These are phyloP conservation scores for Lodderomyces theae DNA, from an alignment of 1,139 yeast genomes.

Conservation along the genomic window DNA sequence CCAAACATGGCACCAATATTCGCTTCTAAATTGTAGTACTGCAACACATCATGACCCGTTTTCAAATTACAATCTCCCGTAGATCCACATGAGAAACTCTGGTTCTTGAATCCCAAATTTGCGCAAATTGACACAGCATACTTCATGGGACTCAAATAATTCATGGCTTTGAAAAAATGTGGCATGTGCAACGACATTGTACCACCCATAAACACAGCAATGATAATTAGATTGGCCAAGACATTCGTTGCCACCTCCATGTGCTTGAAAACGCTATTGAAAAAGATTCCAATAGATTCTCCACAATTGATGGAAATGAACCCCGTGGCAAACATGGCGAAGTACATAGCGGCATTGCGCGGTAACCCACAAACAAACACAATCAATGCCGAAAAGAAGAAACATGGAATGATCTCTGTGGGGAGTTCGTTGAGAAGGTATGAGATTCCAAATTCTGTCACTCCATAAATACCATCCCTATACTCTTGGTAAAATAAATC, in stretches of 20 bases:
- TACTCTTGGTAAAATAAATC: slow-evolving; percentile 77
- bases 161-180: slow-evolving; percentile 61
- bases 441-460: slow-evolving; percentile 60
- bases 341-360: slow-evolving; percentile 64
- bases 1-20: slow-evolving; percentile 34
- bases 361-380: slow-evolving; percentile 75
- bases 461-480: slow-evolving; percentile 70
- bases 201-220: slow-evolving; percentile 86
- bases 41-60: slow-evolving; percentile 36
- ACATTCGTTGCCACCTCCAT: slow-evolving; percentile 78
- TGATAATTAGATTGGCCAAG: slow-evolving; percentile 57
- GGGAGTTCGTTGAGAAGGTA: slow-evolving; percentile 74
- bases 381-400: slow-evolving; percentile 57
- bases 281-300: slow-evolving; percentile 76
- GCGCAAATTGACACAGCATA: slow-evolving; percentile 59
- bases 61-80: slow-evolving; percentile 25
- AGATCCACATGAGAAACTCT: slow-evolving; percentile 29
- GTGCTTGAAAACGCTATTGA: slow-evolving; percentile 71
- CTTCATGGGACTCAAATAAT: slow-evolving; percentile 71
- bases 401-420: slow-evolving; percentile 59
- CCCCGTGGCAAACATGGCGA: slow-evolving; percentile 57
- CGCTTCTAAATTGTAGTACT: slow-evolving; percentile 30
- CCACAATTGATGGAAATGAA: slow-evolving; percentile 67
- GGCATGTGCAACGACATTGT: slow-evolving; percentile 78
- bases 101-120: slow-evolving; percentile 34